Percentiles rank a stretch among this genome's conserved stretches.
Conservation (phyloP, 495 filamentous ascomycete genomes). For the Trichoderma gamsii region DNA sequence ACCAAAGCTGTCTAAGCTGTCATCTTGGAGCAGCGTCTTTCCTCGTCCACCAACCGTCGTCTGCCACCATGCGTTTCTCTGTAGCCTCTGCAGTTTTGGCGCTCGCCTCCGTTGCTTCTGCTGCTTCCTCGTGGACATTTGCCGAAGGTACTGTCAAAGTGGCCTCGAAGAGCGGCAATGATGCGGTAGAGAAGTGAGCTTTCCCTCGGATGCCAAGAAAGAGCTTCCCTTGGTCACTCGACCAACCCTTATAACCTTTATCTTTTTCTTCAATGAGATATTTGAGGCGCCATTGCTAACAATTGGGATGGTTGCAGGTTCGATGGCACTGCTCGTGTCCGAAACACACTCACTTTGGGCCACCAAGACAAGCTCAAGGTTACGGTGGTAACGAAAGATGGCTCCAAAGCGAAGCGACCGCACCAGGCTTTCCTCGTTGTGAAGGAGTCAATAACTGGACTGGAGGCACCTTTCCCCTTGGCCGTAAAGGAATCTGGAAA, state of each 20-base stretch:
- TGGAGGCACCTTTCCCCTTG: conserved; percentile 87
- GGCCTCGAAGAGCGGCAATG: conserved; percentile 60
- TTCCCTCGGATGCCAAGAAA: background rate
- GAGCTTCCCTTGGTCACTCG: background rate
- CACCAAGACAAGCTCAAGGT: conserved; percentile 73
- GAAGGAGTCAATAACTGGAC: conserved; percentile 59
- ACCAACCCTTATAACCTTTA: background rate
- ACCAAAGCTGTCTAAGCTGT: conserved; percentile 11
- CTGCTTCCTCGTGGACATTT: conserved; percentile 77
- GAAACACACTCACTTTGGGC: conserved; percentile 58
- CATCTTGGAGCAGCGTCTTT: background rate
- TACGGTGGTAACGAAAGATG: conserved; percentile 71
- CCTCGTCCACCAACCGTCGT: background rate
- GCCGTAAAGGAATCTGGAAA: conserved; percentile 83
- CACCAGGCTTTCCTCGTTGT: conserved; percentile 91
- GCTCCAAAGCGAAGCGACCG: conserved; percentile 68
- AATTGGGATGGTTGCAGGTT: conserved; percentile 45
- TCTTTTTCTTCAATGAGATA: background rate
- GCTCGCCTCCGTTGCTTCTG: conserved; percentile 41
- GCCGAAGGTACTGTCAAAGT: conserved; percentile 77
- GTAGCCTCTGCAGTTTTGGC: conserved; percentile 43
- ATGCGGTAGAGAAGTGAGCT: conserved; percentile 40
- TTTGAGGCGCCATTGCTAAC: conserved; percentile 14
- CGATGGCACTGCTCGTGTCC: conserved; percentile 53
- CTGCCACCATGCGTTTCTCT: conserved; percentile 47